phyloP scores from a whole-genome alignment of 2,329 filamentous ascomycete genomes.

The Microdochium paspali region DNA sequence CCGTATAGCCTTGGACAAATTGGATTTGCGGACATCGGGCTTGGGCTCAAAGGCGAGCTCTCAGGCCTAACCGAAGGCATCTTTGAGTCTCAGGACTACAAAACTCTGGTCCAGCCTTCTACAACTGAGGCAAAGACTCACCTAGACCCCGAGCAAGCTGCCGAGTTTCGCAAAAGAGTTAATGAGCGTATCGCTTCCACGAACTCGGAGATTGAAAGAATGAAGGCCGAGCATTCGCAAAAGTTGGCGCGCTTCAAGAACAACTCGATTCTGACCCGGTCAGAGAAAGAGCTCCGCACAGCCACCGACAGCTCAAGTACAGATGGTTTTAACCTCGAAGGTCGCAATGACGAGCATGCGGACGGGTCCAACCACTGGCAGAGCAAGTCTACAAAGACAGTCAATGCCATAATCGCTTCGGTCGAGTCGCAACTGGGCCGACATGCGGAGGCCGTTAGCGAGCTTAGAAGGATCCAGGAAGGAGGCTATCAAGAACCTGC shows the following conservation, averaged over 20 bases:
- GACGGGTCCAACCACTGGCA: constrained; percentile 29
- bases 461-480: constrained; percentile 64
- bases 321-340: constrained; percentile 57
- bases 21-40: constrained; percentile 73
- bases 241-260: constrained; percentile 66
- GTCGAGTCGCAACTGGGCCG: constrained; percentile 65
- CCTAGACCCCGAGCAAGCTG: constrained; percentile 66
- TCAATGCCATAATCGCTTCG: constrained; percentile 66
- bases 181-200: constrained; percentile 62
- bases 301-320: constrained; percentile 50
- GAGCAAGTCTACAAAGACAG: constrained; percentile 38
- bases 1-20: constrained; percentile 82
- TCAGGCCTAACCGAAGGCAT: constrained; percentile 75
- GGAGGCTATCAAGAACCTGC: constrained; percentile 62
- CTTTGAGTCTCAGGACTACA: constrained; percentile 52
- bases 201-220: constrained; percentile 71
- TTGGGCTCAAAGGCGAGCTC: constrained; percentile 78
- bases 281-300: constrained; percentile 67
- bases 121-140: constrained; percentile 42
- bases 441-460: constrained; percentile 53
- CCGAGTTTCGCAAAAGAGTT: constrained; percentile 76
- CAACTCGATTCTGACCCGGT: constrained; percentile 58
- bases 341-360: constrained; percentile 39
- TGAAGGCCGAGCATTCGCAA: constrained; percentile 71
- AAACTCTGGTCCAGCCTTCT: constrained; percentile 7